Evolutionary conservation across 352 stramenopile species (phyloP).

Genomic region (Globisporangium iwayamae): DNA sequence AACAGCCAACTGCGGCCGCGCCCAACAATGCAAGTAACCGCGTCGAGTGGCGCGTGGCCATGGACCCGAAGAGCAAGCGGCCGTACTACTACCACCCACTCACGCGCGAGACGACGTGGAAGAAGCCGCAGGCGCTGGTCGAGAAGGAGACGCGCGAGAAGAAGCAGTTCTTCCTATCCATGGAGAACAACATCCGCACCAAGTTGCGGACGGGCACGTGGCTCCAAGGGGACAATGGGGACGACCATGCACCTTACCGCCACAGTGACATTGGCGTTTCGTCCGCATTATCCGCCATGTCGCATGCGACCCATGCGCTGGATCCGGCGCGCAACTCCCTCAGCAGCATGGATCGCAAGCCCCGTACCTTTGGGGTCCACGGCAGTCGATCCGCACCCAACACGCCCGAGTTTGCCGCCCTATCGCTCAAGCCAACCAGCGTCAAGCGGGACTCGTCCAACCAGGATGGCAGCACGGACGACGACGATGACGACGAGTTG

Average conservation of each 20-base stretch:
- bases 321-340: constrained; percentile 20
- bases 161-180: constrained; percentile 92
- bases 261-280: constrained; percentile 22
- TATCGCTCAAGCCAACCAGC: constrained; percentile 9
- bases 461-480: constrained; percentile 29
- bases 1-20: not conserved
- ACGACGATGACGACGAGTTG: constrained; percentile 33
- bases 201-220: constrained; percentile 70
- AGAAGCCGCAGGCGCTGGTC: constrained; percentile 86
- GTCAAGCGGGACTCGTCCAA: constrained; percentile 22
- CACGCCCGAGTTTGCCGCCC: constrained; percentile 39
- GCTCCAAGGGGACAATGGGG: constrained; percentile 31
- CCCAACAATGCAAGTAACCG: constrained; percentile 19
- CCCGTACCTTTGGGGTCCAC: constrained; percentile 16
- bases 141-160: constrained; percentile 79
- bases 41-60: constrained; percentile 72
- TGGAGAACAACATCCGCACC: constrained; percentile 96
- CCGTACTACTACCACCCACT: constrained; percentile 97
- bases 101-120: constrained; percentile 97
- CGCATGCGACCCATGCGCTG: not conserved
- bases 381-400: constrained; percentile 42
- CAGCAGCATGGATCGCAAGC: constrained; percentile 24
- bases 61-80: constrained; percentile 82
- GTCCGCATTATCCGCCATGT: not conserved
- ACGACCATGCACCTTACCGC: constrained; percentile 14